A percentile compares a stretch with the other conserved stretches of the same genome.
Conservation (phyloP, 192 early-diverging fungal species). For the Linderina pennispora region DNA sequence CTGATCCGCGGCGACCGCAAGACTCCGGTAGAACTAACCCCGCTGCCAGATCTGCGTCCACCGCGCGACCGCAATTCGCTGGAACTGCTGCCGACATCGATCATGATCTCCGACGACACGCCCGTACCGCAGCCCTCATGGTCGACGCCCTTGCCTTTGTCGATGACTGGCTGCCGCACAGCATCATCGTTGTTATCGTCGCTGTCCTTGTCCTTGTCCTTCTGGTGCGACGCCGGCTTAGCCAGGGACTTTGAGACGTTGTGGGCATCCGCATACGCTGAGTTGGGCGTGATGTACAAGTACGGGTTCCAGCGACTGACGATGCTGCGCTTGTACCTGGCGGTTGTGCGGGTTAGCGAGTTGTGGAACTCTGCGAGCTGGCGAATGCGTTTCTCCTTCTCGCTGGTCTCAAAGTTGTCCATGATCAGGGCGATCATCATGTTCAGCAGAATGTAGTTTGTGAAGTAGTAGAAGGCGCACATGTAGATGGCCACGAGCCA, state of each 20-base stretch:
- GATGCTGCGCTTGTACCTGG: slow-evolving; percentile 24
- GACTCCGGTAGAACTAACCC: no score
- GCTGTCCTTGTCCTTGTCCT: neutral
- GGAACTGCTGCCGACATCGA: slow-evolving; percentile 31
- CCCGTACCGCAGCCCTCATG: no score
- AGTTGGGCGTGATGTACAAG: slow-evolving; percentile 46
- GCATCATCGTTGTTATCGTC: neutral
- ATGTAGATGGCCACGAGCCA: slow-evolving; percentile 1
- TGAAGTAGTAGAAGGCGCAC: slow-evolving; percentile 5
- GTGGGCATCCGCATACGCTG: slow-evolving; percentile 41
- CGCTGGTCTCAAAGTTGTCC: slow-evolving; percentile 59
- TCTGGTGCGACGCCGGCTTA: neutral
- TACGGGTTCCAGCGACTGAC: slow-evolving; percentile 49
- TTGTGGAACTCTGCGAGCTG: slow-evolving; percentile 45
- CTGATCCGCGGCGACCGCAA: no score
- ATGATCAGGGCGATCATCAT: slow-evolving; percentile 62
- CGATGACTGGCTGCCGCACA: no score
- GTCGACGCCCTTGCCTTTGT: no score
- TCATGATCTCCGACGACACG: no score
- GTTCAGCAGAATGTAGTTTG: slow-evolving; percentile 44
- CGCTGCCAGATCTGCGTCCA: neutral
- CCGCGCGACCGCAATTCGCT: neutral
- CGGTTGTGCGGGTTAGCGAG: slow-evolving; percentile 18
- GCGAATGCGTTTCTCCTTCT: slow-evolving; percentile 48
- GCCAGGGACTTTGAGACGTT: slow-evolving; percentile 39